Evolutionary conservation across 2,329 filamentous ascomycete genomes (phyloP).

Genomic region (Colletotrichum sp.): DNA sequence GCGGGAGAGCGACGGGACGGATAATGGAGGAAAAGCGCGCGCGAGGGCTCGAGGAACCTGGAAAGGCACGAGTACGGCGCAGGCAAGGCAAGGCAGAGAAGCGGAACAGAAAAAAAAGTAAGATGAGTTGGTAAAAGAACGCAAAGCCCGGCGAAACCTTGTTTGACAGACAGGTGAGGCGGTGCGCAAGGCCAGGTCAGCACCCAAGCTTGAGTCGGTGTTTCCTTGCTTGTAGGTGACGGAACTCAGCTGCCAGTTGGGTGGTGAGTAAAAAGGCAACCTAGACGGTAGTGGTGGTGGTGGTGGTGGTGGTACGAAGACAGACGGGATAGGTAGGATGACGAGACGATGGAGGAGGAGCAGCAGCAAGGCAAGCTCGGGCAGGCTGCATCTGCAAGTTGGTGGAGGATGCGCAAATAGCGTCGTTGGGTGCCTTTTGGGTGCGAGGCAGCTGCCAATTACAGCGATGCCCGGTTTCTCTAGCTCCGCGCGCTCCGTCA

Average conservation of each 20-base stretch:
- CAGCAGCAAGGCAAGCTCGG: not conserved
- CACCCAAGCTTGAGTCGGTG: not conserved
- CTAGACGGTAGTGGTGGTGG: not conserved
- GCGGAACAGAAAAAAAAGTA: not conserved
- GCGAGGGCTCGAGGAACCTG: not conserved
- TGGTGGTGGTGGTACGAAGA: not conserved
- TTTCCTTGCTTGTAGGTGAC: not conserved
- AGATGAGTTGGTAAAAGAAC: not conserved
- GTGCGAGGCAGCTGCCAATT: not conserved
- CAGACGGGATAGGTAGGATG: not conserved
- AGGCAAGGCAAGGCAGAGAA: not conserved
- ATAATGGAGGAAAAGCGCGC: not conserved
- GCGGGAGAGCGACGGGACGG: not conserved
- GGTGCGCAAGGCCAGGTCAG: slow-evolving; percentile 9
- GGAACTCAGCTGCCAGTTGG: not conserved
- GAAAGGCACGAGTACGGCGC: not conserved
- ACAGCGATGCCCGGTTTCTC: not conserved
- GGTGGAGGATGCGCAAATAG: not conserved
- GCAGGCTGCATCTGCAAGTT: not conserved
- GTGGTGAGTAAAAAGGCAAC: not conserved
- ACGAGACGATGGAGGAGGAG: not conserved
- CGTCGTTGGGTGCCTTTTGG: not conserved
- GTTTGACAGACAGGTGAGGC: slow-evolving; percentile 8
- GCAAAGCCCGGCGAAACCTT: slow-evolving; percentile 17
- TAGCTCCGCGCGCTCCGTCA: slow-evolving; percentile 1